These are phyloP conservation scores for Akebia trifoliata DNA, from an alignment of 164 flowering plant genomes.

Conservation along the genomic window DNA sequence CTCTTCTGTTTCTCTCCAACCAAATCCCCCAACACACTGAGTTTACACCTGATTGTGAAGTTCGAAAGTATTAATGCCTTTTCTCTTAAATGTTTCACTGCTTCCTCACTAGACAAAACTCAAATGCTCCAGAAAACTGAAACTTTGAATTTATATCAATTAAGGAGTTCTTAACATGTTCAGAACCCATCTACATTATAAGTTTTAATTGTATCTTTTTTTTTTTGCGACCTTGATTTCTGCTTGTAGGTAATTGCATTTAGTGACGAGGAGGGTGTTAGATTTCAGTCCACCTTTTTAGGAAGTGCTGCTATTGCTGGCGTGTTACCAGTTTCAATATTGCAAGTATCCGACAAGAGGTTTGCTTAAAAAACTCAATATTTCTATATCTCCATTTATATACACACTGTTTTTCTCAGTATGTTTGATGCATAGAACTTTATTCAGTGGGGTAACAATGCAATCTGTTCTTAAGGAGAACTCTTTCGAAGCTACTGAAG, in stretches of 20 bases:
- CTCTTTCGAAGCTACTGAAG: conserved; percentile 52
- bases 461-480: conserved; percentile 64
- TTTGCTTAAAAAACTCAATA: conserved; percentile 19
- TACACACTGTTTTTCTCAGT: neutral
- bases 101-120: neutral
- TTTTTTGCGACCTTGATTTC: neutral
- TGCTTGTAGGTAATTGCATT: conserved; percentile 83
- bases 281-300: conserved; percentile 88
- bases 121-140: neutral
- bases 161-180: neutral
- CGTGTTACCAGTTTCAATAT: conserved; percentile 54
- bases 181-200: neutral
- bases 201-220: too few relatives aligned
- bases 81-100: neutral
- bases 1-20: too few relatives aligned
- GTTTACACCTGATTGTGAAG: neutral
- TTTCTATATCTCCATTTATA: neutral
- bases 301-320: conserved; percentile 97
- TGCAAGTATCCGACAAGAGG: conserved; percentile 84
- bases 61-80: neutral
- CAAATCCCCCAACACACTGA: too few relatives aligned
- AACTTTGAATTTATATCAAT: neutral
- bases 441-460: conserved; percentile 69
- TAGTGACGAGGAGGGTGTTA: conserved; percentile 97
- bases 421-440: conserved; percentile 21